Base-by-base conservation (phyloP, 2,329 filamentous ascomycete genomes). In the Trematosphaeria pertusa region DNA sequence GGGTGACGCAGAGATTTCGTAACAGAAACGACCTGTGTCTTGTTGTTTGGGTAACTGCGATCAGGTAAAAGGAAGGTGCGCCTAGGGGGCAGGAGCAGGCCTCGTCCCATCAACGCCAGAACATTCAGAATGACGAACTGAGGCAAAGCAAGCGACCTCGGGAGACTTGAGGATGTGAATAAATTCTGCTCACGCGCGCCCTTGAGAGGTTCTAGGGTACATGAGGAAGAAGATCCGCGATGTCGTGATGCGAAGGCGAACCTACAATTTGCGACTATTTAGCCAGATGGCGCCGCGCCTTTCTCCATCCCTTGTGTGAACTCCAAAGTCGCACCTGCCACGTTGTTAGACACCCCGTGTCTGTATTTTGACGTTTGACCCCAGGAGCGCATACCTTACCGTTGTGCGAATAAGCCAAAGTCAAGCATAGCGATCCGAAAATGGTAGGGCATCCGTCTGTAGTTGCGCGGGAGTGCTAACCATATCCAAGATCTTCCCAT, bases 231-330 rank as follows among this genome's bases (percentile, higher is more conserved):
- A 11, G 10, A 6, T 34, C 12, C 8, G 32, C 14, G 7, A 34
- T 18, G 32, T 37, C 18, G n/a, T 7, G 41, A 15, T 17, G 10
- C 17, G n/a, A n/a, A n/a, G n/a, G n/a, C n/a, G n/a, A n/a, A n/a
- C n/a, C n/a, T n/a, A n/a, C n/a, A 30, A 21, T 14, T 34, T 37
- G 26, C 11, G n/a, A 28, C 18, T 22, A 48, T 43, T 43, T 39
- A 43, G n/a, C 46, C 46, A 48, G 18, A 48, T 43, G 28, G 38
- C 20, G 34, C 40, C 34, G 28, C 32, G 18, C 17, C 37, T 19
- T 24, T 40, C 20, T 24, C 37, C 33, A 28, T 44, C 41, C 41
- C 32, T 44, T 11, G 41, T 18, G 41, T 6, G n/a, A 18, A 5
- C 9, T 5, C 14, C 15, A 17, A 9, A n/a, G 39, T 42, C 30